These are phyloP conservation scores for Xylaria sp. DNA, from an alignment of 495 filamentous ascomycete species.

Conservation along the genomic window DNA sequence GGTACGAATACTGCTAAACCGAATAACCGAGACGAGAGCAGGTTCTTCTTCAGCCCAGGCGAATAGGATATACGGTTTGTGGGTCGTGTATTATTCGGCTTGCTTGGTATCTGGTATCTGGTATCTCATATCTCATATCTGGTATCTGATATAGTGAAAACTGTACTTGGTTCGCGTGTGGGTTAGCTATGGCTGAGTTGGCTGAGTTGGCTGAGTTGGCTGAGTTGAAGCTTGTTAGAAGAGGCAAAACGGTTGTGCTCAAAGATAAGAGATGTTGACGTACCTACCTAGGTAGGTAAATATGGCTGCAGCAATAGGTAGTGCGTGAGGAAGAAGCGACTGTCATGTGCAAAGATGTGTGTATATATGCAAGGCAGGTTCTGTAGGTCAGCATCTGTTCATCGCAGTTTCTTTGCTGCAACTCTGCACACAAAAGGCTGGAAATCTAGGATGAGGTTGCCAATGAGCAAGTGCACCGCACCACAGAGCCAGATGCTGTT, in stretches of 20 bases:
- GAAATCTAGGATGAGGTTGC: background rate
- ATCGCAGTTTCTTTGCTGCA: background rate
- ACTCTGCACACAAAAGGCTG: background rate
- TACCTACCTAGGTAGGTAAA: background rate
- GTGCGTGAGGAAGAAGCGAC: background rate
- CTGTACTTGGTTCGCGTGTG: background rate
- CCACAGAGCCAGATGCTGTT: background rate
- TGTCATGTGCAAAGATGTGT: background rate
- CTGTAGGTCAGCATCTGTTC: background rate
- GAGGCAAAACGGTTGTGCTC: background rate
- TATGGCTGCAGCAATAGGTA: background rate
- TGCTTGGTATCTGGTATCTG: background rate
- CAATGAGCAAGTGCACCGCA: conserved; percentile 10
- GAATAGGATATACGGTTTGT: background rate
- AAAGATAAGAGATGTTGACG: background rate
- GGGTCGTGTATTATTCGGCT: background rate
- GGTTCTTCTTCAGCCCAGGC: background rate
- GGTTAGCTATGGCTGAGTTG: too few species aligned
- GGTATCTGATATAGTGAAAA: background rate
- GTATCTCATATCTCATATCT: background rate
- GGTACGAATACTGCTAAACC: background rate
- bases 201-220: too few species aligned
- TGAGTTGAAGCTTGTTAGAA: background rate
- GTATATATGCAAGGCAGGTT: background rate
- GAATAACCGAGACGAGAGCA: background rate